Evolutionary conservation across 2,329 filamentous ascomycete genomes (phyloP), one percentile per base, ranked within the genome.

Genomic region (Aspergillus quadrilineatus): DNA sequence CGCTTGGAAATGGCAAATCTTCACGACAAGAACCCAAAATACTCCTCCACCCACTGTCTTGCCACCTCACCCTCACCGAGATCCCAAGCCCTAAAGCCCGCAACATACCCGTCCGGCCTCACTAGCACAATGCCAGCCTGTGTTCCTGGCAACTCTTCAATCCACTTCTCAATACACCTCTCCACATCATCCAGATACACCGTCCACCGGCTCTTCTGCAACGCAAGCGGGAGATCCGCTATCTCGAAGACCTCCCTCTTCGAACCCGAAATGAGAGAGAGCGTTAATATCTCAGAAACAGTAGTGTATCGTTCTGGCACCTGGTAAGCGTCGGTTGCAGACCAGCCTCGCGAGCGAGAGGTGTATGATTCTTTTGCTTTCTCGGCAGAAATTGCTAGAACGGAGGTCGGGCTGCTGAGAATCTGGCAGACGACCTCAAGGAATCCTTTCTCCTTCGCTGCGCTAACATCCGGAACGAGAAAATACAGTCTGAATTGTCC

Each of bases 401-500:
- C 6, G 6, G 47, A 50, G 0, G 4, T 22, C 45, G 26, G 29
- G n/a, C 15, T 41, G 10, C 67, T 1, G 79, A 76, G 1, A 79
- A 75, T 28, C 78, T 14, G 73, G 63, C 82, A 87, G 41, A 90
- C 79, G 0, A 77, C 78, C 6, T 82, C 76, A 26, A 91, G 76
- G 71, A 89, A 89, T 1, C 76, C 74, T 53, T 75, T 76, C 3
- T 76, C 74, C 53, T 75, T 76, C 3, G 81, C 79, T 32, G 79
- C 70, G 53, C 80, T 77, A 2, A 90, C 77, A 64, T 89, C 80
- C 66, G 83, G 84, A 59, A 85, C 82, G 58, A 92, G 82, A 58
- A 92, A 80, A 70, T 89, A 91, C 45, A 91, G 82, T 48, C 87
- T 82, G 76, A 92, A 92, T 67, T 92, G 89, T 28, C 89, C 86